Evolutionary conservation across 352 stramenopile species (phyloP).

Genomic region (Globisporangium radiosum): DNA sequence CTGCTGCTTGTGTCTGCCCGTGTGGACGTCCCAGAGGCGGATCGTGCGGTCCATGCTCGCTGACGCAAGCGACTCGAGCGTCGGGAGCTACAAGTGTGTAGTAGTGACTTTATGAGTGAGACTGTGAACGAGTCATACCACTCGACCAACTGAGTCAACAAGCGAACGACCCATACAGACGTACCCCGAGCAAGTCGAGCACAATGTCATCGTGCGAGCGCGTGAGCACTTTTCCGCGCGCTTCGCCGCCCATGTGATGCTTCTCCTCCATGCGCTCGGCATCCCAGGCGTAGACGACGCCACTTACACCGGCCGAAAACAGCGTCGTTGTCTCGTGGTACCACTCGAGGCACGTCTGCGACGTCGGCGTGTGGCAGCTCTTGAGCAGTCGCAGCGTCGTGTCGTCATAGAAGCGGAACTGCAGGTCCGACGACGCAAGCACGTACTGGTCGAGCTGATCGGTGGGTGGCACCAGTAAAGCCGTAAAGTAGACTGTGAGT

Average conservation of each 20-base stretch:
- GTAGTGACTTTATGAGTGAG: background rate
- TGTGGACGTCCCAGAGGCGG: conserved; percentile 84
- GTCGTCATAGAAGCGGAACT: conserved; percentile 84
- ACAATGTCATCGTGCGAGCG: conserved; percentile 87
- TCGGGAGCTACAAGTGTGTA: conserved; percentile 34
- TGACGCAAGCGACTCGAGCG: conserved; percentile 75
- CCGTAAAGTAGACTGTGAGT: background rate
- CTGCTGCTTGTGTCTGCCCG: conserved; percentile 79
- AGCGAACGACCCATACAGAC: background rate
- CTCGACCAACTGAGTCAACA: background rate
- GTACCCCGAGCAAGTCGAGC: conserved; percentile 69
- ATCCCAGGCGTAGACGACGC: conserved; percentile 84
- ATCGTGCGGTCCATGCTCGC: conserved; percentile 88
- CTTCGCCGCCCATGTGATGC: conserved; percentile 72
- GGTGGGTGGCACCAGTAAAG: background rate
- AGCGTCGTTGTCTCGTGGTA: conserved; percentile 58
- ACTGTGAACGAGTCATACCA: too few species aligned
- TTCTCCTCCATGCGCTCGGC: conserved; percentile 78
- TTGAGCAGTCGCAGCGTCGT: conserved; percentile 56
- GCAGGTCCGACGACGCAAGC: conserved; percentile 68
- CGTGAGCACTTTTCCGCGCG: conserved; percentile 41
- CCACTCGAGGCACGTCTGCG: conserved; percentile 80
- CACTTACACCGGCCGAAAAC: conserved; percentile 78
- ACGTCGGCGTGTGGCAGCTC: conserved; percentile 76
- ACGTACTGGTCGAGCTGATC: conserved; percentile 65